Evolutionary conservation across 2,329 filamentous ascomycete species (phyloP), one percentile per base, ranked within the genome.

Genomic region (Phialophora tarda): DNA sequence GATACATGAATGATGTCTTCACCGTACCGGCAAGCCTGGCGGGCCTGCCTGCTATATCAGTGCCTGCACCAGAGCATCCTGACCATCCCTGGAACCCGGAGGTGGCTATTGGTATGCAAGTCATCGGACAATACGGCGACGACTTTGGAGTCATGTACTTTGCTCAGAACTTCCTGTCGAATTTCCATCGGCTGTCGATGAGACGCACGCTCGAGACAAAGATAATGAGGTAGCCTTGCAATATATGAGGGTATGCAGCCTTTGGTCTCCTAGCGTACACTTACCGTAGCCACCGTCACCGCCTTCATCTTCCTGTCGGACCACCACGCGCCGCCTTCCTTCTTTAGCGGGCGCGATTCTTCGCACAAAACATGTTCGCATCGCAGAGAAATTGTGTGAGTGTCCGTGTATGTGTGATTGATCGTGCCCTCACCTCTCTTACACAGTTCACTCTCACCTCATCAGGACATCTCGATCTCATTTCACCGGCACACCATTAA

Each of bases 11-110:
- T 74, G 95, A 99, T 79, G 90, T 98, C 1, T 94, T 98, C 73
- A 98, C 95, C 0, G 94, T 99, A 1, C 95, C 95, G 1, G 93
- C 94, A 1, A 97, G 93, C 79, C 81, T 99, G 71, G 95, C 94
- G 0, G 95, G 95, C 0, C 81, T 99, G 63, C 95, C 95, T 2
- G 91, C 93, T 11, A 86, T 97, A 59, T 97, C 91, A 71, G 83
- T 99, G 11, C 94, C 95, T 0, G 82, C 90, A 69, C 77, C 78
- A 51, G 44, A 50, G 24, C 66, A 68, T 54, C 68, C 68, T 7
- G 65, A 68, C 53, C 50, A 68, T 38, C 62, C 71, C 28, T 68
- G 65, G 63, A 66, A 60, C 48, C 65, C 62, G 2, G 69, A 71
- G 8, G 68, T 74, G 24, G 59, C 77, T 12, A 72, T 78, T 21